A percentile compares a stretch with the other conserved stretches of the same genome.
phyloP scores from a whole-genome alignment of 2,329 filamentous ascomycete genomes.

The Daldinia sp. region DNA sequence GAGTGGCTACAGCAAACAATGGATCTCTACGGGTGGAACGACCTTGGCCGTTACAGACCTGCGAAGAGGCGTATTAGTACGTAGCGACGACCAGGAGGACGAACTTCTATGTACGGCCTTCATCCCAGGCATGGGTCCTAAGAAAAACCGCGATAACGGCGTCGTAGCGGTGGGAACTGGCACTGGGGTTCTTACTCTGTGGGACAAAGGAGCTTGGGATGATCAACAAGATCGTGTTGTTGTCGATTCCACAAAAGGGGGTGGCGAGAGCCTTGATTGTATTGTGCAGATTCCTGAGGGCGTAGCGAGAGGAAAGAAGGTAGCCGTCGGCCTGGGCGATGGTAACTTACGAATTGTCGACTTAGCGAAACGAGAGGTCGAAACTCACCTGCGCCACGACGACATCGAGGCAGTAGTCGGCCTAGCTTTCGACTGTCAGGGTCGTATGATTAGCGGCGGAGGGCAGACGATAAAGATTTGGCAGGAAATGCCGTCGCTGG shows the following conservation, averaged over 20 bases:
- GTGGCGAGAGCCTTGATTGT: constrained; percentile 83
- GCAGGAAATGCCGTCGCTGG: constrained; percentile 72
- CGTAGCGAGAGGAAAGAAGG: constrained; percentile 73
- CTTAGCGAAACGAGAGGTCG: constrained; percentile 75
- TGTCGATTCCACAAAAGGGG: constrained; percentile 69
- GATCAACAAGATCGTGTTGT: constrained; percentile 91
- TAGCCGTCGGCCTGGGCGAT: constrained; percentile 83
- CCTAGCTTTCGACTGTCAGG: constrained; percentile 83
- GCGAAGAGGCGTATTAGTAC: constrained; percentile 82
- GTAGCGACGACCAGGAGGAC: constrained; percentile 94
- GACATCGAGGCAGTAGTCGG: constrained; percentile 86
- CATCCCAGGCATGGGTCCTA: constrained; percentile 77
- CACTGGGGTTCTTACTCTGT: constrained; percentile 85
- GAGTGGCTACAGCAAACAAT: constrained; percentile 91
- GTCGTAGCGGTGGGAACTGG: constrained; percentile 79
- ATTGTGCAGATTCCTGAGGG: constrained; percentile 75
- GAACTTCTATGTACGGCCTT: constrained; percentile 85
- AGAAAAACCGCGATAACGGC: constrained; percentile 71
- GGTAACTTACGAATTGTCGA: constrained; percentile 81
- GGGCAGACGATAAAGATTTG: constrained; percentile 89
- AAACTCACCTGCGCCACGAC: constrained; percentile 76
- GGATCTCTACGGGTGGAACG: constrained; percentile 90
- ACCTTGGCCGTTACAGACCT: constrained; percentile 91
- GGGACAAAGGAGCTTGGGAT: constrained; percentile 95
- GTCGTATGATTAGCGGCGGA: constrained; percentile 88